Percentiles rank a stretch among this genome's conserved stretches.
These are phyloP conservation scores for Leptographium procerum DNA, from an alignment of 2,329 filamentous ascomycete genomes.

Conservation along the genomic window DNA sequence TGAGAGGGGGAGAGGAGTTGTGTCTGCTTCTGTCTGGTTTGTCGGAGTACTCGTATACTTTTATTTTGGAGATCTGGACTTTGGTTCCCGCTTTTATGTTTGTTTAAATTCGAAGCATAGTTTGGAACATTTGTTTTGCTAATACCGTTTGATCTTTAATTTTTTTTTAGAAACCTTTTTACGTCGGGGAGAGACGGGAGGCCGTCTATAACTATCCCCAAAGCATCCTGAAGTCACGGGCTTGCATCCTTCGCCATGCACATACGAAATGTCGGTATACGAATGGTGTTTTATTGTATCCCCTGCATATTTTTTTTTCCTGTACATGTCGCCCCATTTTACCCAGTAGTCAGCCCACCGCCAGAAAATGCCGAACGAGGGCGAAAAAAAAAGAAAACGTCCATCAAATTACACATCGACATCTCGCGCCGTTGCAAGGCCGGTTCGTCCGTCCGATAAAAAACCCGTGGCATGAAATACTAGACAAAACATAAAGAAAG, in stretches of 20 bases:
- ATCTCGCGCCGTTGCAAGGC: not conserved
- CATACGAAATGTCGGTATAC: not conserved
- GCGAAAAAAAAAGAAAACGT: not conserved
- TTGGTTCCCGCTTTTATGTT: no score
- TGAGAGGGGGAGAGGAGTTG: not conserved
- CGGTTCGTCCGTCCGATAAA: not conserved
- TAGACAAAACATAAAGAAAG: no score
- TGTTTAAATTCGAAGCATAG: no score
- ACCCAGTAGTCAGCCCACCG: not conserved
- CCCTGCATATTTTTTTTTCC: conserved; percentile 1
- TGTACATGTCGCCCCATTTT: not conserved
- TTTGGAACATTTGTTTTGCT: no score
- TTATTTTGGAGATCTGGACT: no score
- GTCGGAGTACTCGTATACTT: not conserved
- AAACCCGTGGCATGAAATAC: not conserved
- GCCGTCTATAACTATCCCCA: not conserved
- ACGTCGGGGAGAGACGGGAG: not conserved
- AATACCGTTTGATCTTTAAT: no score
- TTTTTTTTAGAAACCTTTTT: not conserved
- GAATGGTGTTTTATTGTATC: not conserved
- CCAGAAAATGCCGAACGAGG: not conserved
- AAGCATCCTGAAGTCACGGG: not conserved
- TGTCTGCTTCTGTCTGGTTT: not conserved
- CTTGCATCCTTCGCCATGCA: not conserved
- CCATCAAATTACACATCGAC: not conserved